Evolutionary conservation across 2,329 filamentous ascomycete species (phyloP).

Genomic region (Talaromyces sp.): DNA sequence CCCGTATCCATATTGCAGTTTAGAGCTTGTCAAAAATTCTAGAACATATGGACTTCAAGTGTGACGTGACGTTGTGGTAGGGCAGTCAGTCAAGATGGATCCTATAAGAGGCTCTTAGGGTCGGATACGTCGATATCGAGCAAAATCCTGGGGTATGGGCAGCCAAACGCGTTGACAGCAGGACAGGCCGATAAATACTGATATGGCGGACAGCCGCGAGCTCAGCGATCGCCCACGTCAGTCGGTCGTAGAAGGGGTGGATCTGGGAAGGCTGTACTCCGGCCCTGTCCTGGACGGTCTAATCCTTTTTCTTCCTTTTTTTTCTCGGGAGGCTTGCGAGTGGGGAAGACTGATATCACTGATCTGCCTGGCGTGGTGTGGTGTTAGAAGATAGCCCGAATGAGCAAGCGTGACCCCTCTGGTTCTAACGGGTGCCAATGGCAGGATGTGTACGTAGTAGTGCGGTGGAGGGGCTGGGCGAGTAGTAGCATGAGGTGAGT

Average conservation of each 20-base stretch:
- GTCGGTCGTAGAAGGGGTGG: neutral
- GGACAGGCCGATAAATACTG: neutral
- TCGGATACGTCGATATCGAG: neutral
- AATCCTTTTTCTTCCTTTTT: constrained; percentile 1
- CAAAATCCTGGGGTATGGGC: neutral
- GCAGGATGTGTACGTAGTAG: neutral
- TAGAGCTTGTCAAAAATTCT: neutral
- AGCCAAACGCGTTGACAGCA: neutral
- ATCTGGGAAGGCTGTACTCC: neutral
- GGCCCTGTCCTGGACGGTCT: neutral
- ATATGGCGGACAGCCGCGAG: neutral
- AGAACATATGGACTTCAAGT: neutral
- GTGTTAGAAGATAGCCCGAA: neutral
- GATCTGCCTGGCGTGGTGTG: neutral
- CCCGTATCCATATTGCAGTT: constrained; percentile 12
- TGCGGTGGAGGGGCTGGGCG: neutral
- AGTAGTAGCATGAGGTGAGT: too few species aligned
- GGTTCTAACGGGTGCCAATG: neutral
- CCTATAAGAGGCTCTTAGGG: neutral
- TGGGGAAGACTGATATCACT: constrained; percentile 16
- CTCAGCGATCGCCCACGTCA: neutral
- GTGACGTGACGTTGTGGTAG: neutral
- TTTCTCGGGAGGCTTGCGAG: constrained; percentile 1
- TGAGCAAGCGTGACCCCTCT: neutral
- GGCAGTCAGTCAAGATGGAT: neutral